Percentiles rank a stretch among this genome's conserved stretches.
phyloP scores from a whole-genome alignment of 2,329 filamentous ascomycete genomes.

The Colletotrichum lindemuthianum region DNA sequence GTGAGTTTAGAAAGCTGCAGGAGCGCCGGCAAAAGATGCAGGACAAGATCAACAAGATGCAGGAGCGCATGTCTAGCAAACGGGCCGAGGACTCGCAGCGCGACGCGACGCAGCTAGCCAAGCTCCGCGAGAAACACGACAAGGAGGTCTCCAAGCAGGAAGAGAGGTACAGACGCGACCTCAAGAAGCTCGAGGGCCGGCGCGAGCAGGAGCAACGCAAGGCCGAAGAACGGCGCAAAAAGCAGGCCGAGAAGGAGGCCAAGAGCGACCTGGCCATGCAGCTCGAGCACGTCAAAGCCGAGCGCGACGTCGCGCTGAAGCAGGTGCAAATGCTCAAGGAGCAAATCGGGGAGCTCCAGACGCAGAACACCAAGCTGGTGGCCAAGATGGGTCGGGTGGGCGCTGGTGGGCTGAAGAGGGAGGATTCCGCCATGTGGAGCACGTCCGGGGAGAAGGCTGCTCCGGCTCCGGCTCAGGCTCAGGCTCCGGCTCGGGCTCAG shows the following conservation, averaged over 20 bases:
- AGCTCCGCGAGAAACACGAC: slow-evolving; percentile 71
- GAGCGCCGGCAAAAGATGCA: slow-evolving; percentile 70
- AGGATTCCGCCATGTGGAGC: slow-evolving; percentile 49
- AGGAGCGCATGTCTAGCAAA: slow-evolving; percentile 57
- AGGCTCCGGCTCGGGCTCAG: slow-evolving; percentile 70
- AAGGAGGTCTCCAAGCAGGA: slow-evolving; percentile 72
- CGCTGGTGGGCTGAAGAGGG: slow-evolving; percentile 36
- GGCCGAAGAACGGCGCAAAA: slow-evolving; percentile 61
- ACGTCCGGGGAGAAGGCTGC: slow-evolving; percentile 16
- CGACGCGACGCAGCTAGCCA: slow-evolving; percentile 62
- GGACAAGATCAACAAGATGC: slow-evolving; percentile 67
- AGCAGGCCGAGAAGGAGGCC: slow-evolving; percentile 64
- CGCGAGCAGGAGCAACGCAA: slow-evolving; percentile 71
- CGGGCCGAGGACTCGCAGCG: slow-evolving; percentile 59
- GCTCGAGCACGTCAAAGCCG: slow-evolving; percentile 61
- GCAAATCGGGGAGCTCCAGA: slow-evolving; percentile 67
- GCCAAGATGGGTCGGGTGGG: slow-evolving; percentile 56
- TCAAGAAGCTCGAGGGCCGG: slow-evolving; percentile 72
- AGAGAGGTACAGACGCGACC: slow-evolving; percentile 72
- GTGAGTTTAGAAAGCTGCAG: slow-evolving; percentile 72
- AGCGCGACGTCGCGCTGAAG: slow-evolving; percentile 62
- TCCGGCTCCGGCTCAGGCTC: slow-evolving; percentile 68
- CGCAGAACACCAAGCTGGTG: slow-evolving; percentile 68
- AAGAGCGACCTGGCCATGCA: slow-evolving; percentile 59
- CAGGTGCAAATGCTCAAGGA: slow-evolving; percentile 64